Percentiles rank a stretch among this genome's conserved stretches.
These are phyloP conservation scores for Maudiozyma bulderi DNA, from an alignment of 805 yeast species.

Conservation along the genomic window DNA sequence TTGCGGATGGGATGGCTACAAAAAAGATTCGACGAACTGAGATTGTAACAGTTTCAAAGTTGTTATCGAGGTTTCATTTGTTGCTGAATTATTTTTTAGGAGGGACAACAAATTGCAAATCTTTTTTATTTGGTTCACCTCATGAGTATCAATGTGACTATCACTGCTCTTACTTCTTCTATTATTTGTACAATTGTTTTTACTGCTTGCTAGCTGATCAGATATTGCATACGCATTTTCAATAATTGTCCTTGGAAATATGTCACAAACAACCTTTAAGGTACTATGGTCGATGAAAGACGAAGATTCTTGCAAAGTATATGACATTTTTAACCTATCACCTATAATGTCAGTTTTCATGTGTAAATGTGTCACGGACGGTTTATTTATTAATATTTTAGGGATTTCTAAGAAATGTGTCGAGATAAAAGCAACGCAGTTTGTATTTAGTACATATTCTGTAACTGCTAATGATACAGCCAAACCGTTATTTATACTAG, in stretches of 20 bases:
- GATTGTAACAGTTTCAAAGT: conserved; percentile 11
- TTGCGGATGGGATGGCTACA: background rate
- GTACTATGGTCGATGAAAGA: conserved; percentile 27
- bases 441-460: conserved; percentile 28
- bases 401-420: conserved; percentile 40
- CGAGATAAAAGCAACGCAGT: conserved; percentile 31
- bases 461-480: conserved; percentile 39
- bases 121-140: conserved; percentile 15
- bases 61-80: background rate
- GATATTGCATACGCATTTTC: conserved; percentile 22
- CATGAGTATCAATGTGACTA: background rate
- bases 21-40: background rate
- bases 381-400: conserved; percentile 24
- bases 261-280: conserved; percentile 19
- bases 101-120: conserved; percentile 23
- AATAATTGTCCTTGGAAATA: conserved; percentile 22
- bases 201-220: background rate
- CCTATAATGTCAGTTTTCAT: conserved; percentile 25
- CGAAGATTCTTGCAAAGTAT: conserved; percentile 18
- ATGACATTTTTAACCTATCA: conserved; percentile 24
- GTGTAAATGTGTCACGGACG: conserved; percentile 31
- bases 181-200: background rate
- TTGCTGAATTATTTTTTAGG: conserved; percentile 4
- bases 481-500: conserved; percentile 43
- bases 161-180: no score